Conservation (phyloP, 2,329 filamentous ascomycete species). For the Aspergillus hiratsukae region DNA sequence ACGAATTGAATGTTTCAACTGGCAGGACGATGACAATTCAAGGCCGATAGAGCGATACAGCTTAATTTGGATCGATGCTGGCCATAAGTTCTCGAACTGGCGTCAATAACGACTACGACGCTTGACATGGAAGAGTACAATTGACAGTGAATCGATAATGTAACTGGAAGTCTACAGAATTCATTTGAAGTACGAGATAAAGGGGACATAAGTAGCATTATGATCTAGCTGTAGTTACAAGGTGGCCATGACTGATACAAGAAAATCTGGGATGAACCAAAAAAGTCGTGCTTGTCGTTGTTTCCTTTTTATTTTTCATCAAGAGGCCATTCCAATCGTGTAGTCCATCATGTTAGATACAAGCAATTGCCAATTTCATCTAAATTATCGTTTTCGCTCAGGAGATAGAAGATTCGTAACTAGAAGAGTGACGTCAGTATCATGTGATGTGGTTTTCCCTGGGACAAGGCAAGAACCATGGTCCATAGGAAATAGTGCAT, state of each 20-base stretch:
- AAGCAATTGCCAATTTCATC: not conserved
- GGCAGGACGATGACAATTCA: not conserved
- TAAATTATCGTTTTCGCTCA: not conserved
- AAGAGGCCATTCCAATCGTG: not conserved
- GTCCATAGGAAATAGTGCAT: not conserved
- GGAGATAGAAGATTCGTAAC: not conserved
- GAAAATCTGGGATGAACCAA: not conserved
- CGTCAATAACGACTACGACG: too few relatives aligned
- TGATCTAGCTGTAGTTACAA: conserved; percentile 5
- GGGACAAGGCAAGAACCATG: not conserved
- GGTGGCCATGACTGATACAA: conserved; percentile 7
- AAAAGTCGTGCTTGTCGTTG: not conserved
- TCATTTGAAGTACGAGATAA: not conserved
- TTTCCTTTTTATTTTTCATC: not conserved
- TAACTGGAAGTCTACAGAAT: not conserved
- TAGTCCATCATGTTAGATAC: conserved; percentile 4
- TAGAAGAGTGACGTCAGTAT: not conserved
- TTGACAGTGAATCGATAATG: not conserved
- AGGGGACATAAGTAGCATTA: not conserved
- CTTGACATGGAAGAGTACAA: too few relatives aligned
- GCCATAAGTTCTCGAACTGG: too few relatives aligned
- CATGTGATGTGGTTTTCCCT: not conserved
- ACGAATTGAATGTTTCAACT: not conserved
- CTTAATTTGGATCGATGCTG: not conserved
- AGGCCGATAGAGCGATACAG: not conserved